Evolutionary conservation across 2,329 filamentous ascomycete genomes (phyloP), one percentile per base, ranked within the genome.

Genomic region (Phyllosticta citrichinensis): DNA sequence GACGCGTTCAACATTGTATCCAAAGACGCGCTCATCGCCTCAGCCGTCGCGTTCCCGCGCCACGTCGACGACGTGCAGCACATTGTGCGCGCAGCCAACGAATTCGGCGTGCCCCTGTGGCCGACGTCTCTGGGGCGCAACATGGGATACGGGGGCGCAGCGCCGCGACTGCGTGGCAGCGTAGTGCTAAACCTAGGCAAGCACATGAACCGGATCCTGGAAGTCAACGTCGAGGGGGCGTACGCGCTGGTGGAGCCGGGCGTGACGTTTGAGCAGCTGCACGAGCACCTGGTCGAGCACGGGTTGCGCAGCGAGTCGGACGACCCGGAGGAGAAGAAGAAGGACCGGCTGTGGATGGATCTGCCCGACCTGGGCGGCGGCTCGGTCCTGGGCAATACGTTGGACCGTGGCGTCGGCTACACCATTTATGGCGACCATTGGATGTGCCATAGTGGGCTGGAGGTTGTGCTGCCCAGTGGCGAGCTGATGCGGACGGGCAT

Each of bases 101-200:
- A 69, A 57, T 66, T 72, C 62, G 65, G 66, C 9, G 67, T 75
- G 14, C 71, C 72, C 2, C 52, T 75, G 3, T 74, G 68, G 62
- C 70, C 66, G 47, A 71, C 63, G 65, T 69, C 69, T 54, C 70
- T 68, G 63, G 77, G 77, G 6, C 71, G 77, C 20, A 81, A 81
- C 63, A 65, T 79, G 3, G 77, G 79, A 11, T 81, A 81, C 61
- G 80, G 79, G 12, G 79, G 79, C 3, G 75, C 79, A 2, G 78
- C 77, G 0, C 79, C 78, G 0, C 68, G 77, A 6, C 71, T 80
- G 2, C 71, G 73, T 1, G 79, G 78, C 0, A 76, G 73, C 24
- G 70, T 81, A 5, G 77, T 76, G 0, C 64, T 81, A 19, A 76
- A 80, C 63, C 68, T 81, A 1, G 76, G 76, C 8, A 66, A 65